Evolutionary conservation across 768 basidiomycete species (phyloP).

Genomic region (Suillus fuscotomentosus): DNA sequence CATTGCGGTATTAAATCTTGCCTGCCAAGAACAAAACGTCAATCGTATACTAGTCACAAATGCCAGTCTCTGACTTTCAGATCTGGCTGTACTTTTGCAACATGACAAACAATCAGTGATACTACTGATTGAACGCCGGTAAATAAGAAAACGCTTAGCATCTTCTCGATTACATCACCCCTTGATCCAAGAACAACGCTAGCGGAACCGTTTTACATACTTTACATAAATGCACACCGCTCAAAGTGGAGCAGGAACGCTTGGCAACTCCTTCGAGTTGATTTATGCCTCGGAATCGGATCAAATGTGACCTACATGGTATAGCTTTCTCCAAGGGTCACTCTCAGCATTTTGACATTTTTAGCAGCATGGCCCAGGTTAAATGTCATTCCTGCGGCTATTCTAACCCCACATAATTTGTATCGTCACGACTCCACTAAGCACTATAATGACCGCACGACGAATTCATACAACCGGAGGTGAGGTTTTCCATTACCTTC

Average conservation of each 20-base stretch:
- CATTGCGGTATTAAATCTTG: too few relatives aligned
- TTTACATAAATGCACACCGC: neutral
- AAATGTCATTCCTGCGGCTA: neutral
- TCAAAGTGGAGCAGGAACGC: neutral
- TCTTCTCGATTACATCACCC: neutral
- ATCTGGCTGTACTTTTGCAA: neutral
- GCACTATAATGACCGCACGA: conserved; percentile 1
- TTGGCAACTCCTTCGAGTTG: neutral
- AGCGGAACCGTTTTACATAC: neutral
- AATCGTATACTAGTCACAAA: neutral
- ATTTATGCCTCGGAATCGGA: neutral
- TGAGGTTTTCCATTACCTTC: neutral
- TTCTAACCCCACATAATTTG: neutral
- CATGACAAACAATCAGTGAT: neutral
- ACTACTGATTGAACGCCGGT: neutral
- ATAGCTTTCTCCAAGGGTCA: neutral
- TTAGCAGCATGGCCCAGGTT: neutral
- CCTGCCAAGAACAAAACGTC: neutral
- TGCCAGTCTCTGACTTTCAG: neutral
- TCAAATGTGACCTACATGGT: neutral
- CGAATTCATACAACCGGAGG: neutral
- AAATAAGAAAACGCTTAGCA: neutral
- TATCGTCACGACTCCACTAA: neutral
- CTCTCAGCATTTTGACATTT: neutral
- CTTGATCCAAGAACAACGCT: neutral